Evolutionary conservation across 2,329 filamentous ascomycete genomes (phyloP).

Genomic region (Aureobasidium zeae): DNA sequence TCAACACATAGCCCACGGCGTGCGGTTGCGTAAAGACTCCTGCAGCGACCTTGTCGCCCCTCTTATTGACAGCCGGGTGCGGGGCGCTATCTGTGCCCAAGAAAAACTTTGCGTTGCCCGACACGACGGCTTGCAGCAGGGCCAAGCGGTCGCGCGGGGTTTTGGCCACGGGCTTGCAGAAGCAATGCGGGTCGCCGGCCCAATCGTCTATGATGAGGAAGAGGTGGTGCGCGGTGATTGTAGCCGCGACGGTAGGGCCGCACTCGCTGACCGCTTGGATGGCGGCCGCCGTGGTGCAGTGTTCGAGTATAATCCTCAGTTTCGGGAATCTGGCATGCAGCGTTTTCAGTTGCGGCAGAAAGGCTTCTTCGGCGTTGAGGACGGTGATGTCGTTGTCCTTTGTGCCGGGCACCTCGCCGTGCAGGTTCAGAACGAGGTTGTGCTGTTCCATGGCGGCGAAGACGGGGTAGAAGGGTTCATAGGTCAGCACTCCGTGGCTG

Average conservation of each 20-base stretch:
- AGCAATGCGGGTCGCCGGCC: constrained; percentile 61
- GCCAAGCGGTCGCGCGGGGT: constrained; percentile 63
- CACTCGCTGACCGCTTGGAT: constrained; percentile 68
- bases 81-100: constrained; percentile 68
- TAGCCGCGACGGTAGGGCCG: constrained; percentile 66
- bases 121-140: constrained; percentile 55
- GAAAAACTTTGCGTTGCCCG: constrained; percentile 59
- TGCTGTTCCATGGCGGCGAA: constrained; percentile 85
- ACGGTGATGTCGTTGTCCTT: constrained; percentile 32
- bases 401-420: constrained; percentile 68
- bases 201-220: constrained; percentile 71
- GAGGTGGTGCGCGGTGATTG: constrained; percentile 80
- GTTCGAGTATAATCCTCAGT: constrained; percentile 61
- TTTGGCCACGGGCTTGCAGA: constrained; percentile 61
- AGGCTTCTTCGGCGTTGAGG: constrained; percentile 63
- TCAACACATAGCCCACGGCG: constrained; percentile 56
- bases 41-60: constrained; percentile 51
- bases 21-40: constrained; percentile 75
- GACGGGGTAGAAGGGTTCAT: constrained; percentile 64
- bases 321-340: constrained; percentile 68
- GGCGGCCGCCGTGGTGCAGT: constrained; percentile 78
- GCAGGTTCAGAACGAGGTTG: constrained; percentile 80
- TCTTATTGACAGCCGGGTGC: constrained; percentile 53
- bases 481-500: constrained; percentile 57
- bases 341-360: constrained; percentile 67